Base-by-base conservation (phyloP, 176 grass and related monocot species). In the Eremochloa ophiuroides region DNA sequence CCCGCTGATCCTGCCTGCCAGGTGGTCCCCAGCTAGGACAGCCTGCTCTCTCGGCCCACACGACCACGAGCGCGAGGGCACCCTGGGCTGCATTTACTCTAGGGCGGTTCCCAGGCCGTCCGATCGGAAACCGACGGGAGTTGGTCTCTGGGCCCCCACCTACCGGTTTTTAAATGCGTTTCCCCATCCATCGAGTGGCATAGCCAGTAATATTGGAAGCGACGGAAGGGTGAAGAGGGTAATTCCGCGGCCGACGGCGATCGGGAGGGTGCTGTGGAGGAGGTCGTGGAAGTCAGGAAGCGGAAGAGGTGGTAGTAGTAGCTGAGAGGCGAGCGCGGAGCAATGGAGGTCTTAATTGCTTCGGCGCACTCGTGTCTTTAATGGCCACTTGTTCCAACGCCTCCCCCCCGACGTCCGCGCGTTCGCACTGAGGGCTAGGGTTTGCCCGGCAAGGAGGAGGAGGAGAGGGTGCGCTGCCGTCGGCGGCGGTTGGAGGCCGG, bases 341-440 rank as follows among this genome's bases (percentile, higher is more conserved):
- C 89, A 20, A 81, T 85, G 70, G 81, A 59, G 77, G 77, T 84
- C 80, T 77, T 87, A 80, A 81, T 66, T 84, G 77, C 66, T 46
- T 76, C 72, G 79, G 28, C 18, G 46, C 33, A 1, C 79, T 77
- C 77, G 77, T 55, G 37, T 85, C 88, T 90, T 90, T 79, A 90
- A 90, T 86, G 88, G 79, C 83, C 83, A 62, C 72, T 74, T 27
- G 82, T 23, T 30, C 81, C 76, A 47, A 61, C 75, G 47, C 69
- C 55, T 56, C 47, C 39, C 71, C 28, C 51, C 16, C 68, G 14
- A 29, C 68, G 76, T 9, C 78, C 67, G 40, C n/a, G 66, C 83
- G 43, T 18, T 63, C 39, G 78, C 78, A 73, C 3, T 82, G 62
- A 77, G 59, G 1, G 46, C 18, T 79, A 83, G 83, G 67, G 82